A percentile compares a stretch with the other conserved stretches of the same genome.
These are phyloP conservation scores for Stephania japonica DNA, from an alignment of 164 flowering plant species.

Conservation along the genomic window DNA sequence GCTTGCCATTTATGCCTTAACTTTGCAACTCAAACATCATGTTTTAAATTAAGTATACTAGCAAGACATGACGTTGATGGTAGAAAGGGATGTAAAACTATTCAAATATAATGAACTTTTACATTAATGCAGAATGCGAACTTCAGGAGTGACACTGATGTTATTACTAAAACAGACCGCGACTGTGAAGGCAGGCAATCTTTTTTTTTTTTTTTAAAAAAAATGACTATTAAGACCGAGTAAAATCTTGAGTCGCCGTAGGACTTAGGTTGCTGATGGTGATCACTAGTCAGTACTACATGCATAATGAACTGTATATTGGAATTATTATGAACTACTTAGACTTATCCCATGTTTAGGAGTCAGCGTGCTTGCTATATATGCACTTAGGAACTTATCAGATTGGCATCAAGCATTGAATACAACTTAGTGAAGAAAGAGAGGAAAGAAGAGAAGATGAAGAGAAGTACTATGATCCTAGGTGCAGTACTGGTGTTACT, in stretches of 20 bases:
- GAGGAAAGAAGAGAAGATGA: slow-evolving; percentile 2
- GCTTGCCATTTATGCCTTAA: background rate
- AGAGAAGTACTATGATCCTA: background rate
- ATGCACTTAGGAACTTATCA: background rate
- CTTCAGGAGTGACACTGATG: background rate
- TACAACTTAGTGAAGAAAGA: background rate
- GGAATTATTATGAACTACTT: background rate
- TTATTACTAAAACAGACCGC: too few species aligned
- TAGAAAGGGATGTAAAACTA: background rate
- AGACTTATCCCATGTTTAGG: background rate
- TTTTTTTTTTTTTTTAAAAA: background rate
- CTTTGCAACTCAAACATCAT: background rate
- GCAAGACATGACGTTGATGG: background rate
- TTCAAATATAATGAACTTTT: background rate
- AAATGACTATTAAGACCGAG: background rate
- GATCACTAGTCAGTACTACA: background rate
- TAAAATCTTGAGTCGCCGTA: background rate
- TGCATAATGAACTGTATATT: background rate
- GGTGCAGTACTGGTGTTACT: background rate
- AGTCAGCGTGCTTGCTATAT: background rate
- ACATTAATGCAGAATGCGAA: background rate
- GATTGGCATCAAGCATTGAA: background rate
- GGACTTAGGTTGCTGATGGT: background rate
- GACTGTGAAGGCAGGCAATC: too few species aligned
- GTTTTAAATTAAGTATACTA: background rate